Evolutionary conservation across 768 basidiomycete genomes (phyloP).

Genomic region (Naganishia vaughanmartiniae): DNA sequence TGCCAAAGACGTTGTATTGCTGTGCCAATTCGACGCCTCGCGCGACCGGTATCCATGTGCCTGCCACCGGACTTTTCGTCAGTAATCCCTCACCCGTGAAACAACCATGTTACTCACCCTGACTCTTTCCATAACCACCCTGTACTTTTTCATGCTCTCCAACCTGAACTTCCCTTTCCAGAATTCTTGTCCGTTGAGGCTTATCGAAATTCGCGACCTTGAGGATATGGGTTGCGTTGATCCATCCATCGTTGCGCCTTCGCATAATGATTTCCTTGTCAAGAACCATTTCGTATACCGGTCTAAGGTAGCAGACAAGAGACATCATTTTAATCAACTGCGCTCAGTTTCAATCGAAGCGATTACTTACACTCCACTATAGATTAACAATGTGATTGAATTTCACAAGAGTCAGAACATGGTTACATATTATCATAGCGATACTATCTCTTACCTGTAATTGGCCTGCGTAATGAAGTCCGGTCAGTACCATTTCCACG

Average conservation of each 20-base stretch:
- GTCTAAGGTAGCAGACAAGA: conserved; percentile 32
- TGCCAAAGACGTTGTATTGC: conserved; percentile 85
- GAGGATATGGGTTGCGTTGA: conserved; percentile 93
- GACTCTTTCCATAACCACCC: conserved; percentile 98
- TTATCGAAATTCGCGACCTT: conserved; percentile 99
- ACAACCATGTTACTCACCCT: conserved; percentile 62
- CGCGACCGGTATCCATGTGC: conserved; percentile 97
- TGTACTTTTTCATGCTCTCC: conserved; percentile 99
- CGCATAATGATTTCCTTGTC: conserved; percentile 87
- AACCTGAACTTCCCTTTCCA: conserved; percentile 97
- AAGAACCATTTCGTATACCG: conserved; percentile 52
- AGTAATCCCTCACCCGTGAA: not conserved
- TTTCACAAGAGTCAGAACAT: not conserved
- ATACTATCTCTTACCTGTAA: conserved; percentile 23
- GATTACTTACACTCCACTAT: conserved; percentile 50
- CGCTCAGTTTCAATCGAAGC: not conserved
- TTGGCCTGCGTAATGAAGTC: conserved; percentile 17
- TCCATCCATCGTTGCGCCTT: conserved; percentile 89
- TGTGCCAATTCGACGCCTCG: conserved; percentile 78
- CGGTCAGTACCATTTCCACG: not conserved
- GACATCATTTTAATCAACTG: not conserved
- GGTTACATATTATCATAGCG: not conserved
- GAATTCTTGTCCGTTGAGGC: conserved; percentile 91
- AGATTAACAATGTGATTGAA: not conserved
- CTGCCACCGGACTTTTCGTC: conserved; percentile 54